A percentile compares a stretch with the other conserved stretches of the same genome.
Evolutionary conservation across 208 protist genomes (phyloP).

Genomic region (Wallacemonas sp.): DNA sequence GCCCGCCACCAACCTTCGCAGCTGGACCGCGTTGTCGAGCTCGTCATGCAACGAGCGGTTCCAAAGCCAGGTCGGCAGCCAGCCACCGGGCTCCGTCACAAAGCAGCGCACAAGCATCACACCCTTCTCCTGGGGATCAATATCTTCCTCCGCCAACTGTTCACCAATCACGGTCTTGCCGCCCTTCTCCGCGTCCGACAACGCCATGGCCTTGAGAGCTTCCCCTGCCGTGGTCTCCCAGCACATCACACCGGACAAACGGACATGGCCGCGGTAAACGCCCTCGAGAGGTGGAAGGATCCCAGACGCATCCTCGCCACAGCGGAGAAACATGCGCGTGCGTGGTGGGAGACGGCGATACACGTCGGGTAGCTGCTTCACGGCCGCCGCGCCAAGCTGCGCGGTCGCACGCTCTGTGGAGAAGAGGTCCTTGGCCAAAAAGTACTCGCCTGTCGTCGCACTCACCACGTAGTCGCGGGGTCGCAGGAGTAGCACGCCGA

Average conservation of each 20-base stretch:
- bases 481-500: conserved; percentile 5
- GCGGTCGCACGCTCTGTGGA: not conserved
- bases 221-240: conserved; percentile 26
- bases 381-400: not conserved
- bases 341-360: conserved; percentile 8
- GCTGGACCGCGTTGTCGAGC: conserved; percentile 18
- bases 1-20: conserved; percentile 16
- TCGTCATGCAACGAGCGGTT: conserved; percentile 17
- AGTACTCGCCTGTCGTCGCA: conserved; percentile 28
- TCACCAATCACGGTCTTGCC: not conserved
- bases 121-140: conserved; percentile 16
- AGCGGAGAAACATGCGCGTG: conserved; percentile 28
- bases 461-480: conserved; percentile 35
- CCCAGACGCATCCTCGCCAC: conserved; percentile 34
- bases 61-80: conserved; percentile 21
- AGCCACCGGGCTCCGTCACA: conserved; percentile 30
- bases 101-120: conserved; percentile 26
- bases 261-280: conserved; percentile 28
- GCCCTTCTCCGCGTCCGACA: not conserved
- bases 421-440: conserved; percentile 28
- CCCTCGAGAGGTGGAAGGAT: conserved; percentile 29
- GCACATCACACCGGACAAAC: conserved; percentile 25
- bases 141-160: not conserved
- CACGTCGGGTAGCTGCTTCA: not conserved
- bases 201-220: not conserved